phyloP scores from a whole-genome alignment of 1,139 yeast genomes.

The Hemisphaericaspora subhashii region DNA sequence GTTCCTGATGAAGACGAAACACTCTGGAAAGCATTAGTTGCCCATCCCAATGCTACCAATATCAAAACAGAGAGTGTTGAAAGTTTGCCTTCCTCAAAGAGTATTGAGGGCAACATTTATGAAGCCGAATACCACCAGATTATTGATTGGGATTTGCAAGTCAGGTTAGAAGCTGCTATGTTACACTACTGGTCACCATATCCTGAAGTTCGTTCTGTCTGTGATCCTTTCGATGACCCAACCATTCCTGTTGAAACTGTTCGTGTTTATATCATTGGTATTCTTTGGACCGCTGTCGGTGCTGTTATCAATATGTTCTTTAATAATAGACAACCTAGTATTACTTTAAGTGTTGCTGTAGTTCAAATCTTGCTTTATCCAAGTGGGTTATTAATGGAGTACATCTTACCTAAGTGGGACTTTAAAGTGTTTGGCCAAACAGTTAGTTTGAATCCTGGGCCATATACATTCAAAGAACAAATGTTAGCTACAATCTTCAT shows the following conservation, averaged over 20 bases:
- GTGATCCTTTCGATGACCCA: conserved; percentile 55
- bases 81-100: too few relatives aligned
- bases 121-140: conserved; percentile 3
- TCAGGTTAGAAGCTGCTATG: conserved; percentile 46
- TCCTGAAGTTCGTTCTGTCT: conserved; percentile 63
- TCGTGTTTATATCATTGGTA: conserved; percentile 54
- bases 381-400: conserved; percentile 20
- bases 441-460: conserved; percentile 28
- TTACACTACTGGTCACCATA: conserved; percentile 60
- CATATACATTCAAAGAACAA: conserved; percentile 30
- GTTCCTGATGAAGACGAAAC: conserved; percentile 13
- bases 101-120: background rate
- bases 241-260: conserved; percentile 53
- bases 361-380: conserved; percentile 29
- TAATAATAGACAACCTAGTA: conserved; percentile 54
- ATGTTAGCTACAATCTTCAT: conserved; percentile 26
- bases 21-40: conserved; percentile 7
- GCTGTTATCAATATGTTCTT: conserved; percentile 61
- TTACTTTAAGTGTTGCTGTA: conserved; percentile 41
- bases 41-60: too few relatives aligned
- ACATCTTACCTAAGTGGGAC: conserved; percentile 23
- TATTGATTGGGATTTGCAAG: conserved; percentile 30
- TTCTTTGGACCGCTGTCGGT: conserved; percentile 55
- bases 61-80: conserved; percentile 15
- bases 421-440: conserved; percentile 13